Evolutionary conservation across 805 yeast species (phyloP).

Genomic region (Hanseniaspora lachancei): DNA sequence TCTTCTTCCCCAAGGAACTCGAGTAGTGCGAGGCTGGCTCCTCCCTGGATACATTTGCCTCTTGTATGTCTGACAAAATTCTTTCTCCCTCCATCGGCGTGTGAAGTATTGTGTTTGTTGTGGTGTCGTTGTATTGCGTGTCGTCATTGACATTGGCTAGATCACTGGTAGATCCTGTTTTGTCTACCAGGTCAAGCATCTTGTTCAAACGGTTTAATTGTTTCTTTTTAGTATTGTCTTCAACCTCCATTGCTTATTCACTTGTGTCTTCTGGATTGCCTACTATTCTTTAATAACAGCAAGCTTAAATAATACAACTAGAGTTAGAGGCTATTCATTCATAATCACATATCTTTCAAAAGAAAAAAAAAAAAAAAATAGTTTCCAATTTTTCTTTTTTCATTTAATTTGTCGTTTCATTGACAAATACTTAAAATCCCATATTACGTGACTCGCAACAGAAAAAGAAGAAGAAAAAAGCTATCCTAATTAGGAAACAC

Average conservation of each 20-base stretch:
- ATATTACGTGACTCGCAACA: too few species aligned
- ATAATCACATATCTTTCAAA: too few species aligned
- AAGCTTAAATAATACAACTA: too few species aligned
- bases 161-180: conserved; percentile 12
- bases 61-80: conserved; percentile 1
- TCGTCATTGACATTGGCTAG: conserved; percentile 1
- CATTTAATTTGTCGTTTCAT: not conserved
- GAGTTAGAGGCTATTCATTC: too few species aligned
- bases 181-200: conserved; percentile 9
- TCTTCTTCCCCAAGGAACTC: conserved; percentile 20
- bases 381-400: not conserved
- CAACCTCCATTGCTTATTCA: not conserved
- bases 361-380: too few species aligned
- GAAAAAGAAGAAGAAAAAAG: too few species aligned
- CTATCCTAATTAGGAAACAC: not conserved
- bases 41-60: not conserved
- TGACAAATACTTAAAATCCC: too few species aligned
- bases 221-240: not conserved
- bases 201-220: conserved; percentile 3
- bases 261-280: not conserved
- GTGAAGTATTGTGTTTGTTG: conserved; percentile 5
- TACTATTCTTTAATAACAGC: too few species aligned
- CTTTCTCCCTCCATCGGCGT: conserved; percentile 5
- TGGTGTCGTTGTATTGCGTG: not conserved
- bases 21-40: conserved; percentile 22